Percentiles rank a stretch among this genome's conserved stretches.
Conservation (phyloP, 73 alveolate genomes). For the Breviolum minutum region DNA sequence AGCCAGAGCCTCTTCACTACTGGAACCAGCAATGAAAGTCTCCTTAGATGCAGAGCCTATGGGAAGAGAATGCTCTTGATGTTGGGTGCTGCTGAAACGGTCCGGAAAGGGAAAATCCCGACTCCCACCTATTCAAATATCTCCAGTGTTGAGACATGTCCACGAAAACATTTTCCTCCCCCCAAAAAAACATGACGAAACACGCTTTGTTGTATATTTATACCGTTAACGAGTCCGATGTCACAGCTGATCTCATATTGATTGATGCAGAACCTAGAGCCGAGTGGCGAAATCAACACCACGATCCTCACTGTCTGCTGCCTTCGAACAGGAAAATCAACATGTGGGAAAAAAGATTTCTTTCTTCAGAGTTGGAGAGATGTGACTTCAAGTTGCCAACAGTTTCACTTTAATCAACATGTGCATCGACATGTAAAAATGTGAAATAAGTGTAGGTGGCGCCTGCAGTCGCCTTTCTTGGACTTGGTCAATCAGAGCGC, state of each 20-base stretch:
- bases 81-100: no score
- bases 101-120: no score
- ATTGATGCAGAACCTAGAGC: neutral
- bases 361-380: neutral
- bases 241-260: no score
- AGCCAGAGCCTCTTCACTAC: constrained; percentile 47
- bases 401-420: neutral
- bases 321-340: neutral
- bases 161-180: no score
- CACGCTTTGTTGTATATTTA: no score
- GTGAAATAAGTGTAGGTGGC: neutral
- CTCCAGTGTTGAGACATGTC: no score
- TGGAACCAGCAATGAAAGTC: constrained; percentile 32
- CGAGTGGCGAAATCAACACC: constrained; percentile 40
- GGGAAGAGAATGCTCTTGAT: neutral
- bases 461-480: constrained; percentile 79
- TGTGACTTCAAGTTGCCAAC: no score
- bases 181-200: no score
- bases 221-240: no score
- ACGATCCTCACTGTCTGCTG: constrained; percentile 48
- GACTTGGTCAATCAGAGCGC: constrained; percentile 58
- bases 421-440: neutral
- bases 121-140: no score
- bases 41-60: constrained; percentile 1
- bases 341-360: neutral